These are phyloP conservation scores for Termitomyces sp. DNA, from an alignment of 768 basidiomycete genomes.

Conservation along the genomic window DNA sequence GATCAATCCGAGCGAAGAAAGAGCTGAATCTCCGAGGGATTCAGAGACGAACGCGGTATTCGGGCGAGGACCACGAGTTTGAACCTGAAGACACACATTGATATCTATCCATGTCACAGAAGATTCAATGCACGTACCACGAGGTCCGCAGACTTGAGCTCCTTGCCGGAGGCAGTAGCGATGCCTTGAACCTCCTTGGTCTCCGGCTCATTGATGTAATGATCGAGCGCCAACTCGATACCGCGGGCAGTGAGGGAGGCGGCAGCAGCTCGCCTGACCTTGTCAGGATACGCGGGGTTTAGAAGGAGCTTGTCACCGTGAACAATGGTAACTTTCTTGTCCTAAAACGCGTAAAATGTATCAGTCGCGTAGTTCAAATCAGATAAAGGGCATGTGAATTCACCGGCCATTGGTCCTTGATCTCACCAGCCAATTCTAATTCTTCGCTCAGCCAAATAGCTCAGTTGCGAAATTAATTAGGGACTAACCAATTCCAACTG, in stretches of 20 bases:
- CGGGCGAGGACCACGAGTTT: conserved; percentile 42
- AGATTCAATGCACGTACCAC: conserved; percentile 41
- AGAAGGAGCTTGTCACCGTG: conserved; percentile 53
- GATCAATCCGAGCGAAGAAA: conserved; percentile 42
- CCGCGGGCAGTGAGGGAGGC: conserved; percentile 41
- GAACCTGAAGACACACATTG: conserved; percentile 26
- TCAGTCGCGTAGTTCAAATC: background rate
- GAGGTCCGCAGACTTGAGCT: conserved; percentile 49
- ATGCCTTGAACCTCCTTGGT: conserved; percentile 40
- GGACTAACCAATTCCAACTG: conserved; percentile 48
- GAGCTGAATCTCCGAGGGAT: conserved; percentile 36
- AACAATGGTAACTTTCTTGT: conserved; percentile 60
- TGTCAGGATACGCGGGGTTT: conserved; percentile 54
- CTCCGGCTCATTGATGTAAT: conserved; percentile 49
- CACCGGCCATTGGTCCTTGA: conserved; percentile 41
- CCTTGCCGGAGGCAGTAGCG: conserved; percentile 50
- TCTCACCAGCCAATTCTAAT: conserved; percentile 43
- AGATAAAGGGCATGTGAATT: conserved; percentile 20
- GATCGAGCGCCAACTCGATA: conserved; percentile 51
- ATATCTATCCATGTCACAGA: background rate
- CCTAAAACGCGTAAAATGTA: conserved; percentile 24
- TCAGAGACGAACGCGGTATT: conserved; percentile 50
- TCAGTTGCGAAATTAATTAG: background rate
- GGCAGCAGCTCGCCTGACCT: conserved; percentile 48
- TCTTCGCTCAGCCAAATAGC: background rate